Percentiles rank a stretch among this genome's conserved stretches.
phyloP scores from a whole-genome alignment of 148 eudicot genomes.

The Hydrangea macrophylla region DNA sequence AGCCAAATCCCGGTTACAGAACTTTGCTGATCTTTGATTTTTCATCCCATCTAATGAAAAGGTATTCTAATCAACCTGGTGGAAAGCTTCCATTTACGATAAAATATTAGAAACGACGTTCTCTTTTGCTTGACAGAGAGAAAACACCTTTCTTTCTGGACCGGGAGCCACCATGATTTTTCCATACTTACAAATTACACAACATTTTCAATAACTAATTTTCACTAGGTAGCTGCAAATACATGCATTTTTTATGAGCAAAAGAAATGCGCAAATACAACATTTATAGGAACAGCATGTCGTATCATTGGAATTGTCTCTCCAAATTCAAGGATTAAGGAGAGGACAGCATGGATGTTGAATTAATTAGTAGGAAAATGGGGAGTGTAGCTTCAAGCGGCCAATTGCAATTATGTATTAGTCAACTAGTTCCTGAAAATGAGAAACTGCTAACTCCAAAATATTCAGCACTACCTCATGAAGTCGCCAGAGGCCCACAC shows the following conservation, averaged over 20 bases:
- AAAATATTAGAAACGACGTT: not conserved
- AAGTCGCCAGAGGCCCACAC: conserved; percentile 83
- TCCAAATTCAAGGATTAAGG: not conserved
- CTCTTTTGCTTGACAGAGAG: not conserved
- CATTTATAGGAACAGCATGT: not conserved
- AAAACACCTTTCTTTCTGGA: not conserved
- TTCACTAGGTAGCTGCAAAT: too few relatives aligned
- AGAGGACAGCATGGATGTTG: too few relatives aligned
- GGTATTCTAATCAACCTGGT: not conserved
- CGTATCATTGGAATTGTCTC: not conserved
- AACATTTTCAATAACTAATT: not conserved
- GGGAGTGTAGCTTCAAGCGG: not conserved
- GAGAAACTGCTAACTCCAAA: not conserved
- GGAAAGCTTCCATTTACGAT: not conserved
- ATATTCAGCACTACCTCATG: conserved; percentile 53
- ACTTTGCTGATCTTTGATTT: not conserved
- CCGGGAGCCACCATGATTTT: not conserved
- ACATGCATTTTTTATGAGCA: not conserved
- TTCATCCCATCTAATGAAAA: not conserved
- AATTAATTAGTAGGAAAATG: too few relatives aligned
- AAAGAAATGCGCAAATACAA: not conserved
- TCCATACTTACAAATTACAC: not conserved
- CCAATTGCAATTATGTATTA: not conserved
- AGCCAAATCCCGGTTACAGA: not conserved
- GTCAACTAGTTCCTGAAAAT: not conserved